Conservation (phyloP, 73 alveolate genomes). For the Paramecium sonneborni region DNA sequence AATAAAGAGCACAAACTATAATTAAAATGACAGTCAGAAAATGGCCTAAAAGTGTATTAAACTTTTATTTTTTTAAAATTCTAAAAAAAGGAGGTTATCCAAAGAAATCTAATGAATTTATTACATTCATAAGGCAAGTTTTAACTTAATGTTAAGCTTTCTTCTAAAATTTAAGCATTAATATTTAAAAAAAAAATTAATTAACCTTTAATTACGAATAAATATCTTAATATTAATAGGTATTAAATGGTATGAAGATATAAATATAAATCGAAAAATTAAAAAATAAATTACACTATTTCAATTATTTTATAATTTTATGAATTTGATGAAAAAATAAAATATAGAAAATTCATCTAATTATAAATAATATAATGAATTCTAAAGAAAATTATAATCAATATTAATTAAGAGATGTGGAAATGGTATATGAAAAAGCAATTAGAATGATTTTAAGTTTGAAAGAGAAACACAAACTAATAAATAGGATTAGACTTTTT, state of each 20-base stretch:
- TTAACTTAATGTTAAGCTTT: background rate
- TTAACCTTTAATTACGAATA: too few species aligned
- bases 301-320: too few species aligned
- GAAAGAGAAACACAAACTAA: background rate
- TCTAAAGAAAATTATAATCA: background rate
- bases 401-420: background rate
- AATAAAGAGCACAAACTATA: background rate
- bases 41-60: background rate
- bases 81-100: conserved; percentile 8
- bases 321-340: background rate
- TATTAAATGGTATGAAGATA: too few species aligned
- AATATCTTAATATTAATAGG: too few species aligned
- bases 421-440: background rate
- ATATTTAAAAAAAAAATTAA: too few species aligned
- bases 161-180: background rate
- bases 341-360: background rate
- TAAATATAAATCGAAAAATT: too few species aligned
- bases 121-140: background rate
- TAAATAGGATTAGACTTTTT: background rate
- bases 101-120: background rate
- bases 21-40: background rate
- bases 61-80: background rate
- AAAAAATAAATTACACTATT: too few species aligned
- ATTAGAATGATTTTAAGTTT: background rate
- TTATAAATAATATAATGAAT: background rate